Percentiles rank a stretch among this genome's conserved stretches.
phyloP scores from a whole-genome alignment of 2,329 filamentous ascomycete species.

The Colletotrichum godetiae region DNA sequence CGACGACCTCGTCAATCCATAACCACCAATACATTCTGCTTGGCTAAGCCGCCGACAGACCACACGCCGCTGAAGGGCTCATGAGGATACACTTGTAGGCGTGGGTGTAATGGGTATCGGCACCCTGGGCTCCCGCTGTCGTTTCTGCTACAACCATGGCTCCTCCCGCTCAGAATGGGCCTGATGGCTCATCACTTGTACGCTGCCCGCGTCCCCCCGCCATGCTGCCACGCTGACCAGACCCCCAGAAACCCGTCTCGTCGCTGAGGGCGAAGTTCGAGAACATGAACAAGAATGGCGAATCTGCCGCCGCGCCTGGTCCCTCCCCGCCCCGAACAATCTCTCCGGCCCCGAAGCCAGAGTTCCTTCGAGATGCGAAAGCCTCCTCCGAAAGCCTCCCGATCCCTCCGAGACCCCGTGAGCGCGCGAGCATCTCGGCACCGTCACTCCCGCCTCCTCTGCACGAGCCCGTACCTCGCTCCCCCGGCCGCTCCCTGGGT shows the following conservation, averaged over 20 bases:
- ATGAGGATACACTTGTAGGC: constrained; percentile 38
- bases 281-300: constrained; percentile 71
- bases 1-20: background rate
- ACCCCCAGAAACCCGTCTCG: constrained; percentile 78
- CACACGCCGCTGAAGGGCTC: constrained; percentile 33
- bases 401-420: constrained; percentile 40
- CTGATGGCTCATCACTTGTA: constrained; percentile 82
- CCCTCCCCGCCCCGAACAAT: constrained; percentile 45
- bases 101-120: constrained; percentile 50
- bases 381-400: constrained; percentile 50
- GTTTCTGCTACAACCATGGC: constrained; percentile 46
- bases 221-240: constrained; percentile 40
- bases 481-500: constrained; percentile 53
- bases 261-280: constrained; percentile 85
- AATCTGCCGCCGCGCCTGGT: constrained; percentile 43
- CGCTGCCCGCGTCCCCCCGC: constrained; percentile 43
- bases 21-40: background rate
- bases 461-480: constrained; percentile 36
- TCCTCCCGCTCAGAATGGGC: constrained; percentile 64
- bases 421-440: constrained; percentile 34
- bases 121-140: constrained; percentile 43
- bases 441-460: constrained; percentile 38
- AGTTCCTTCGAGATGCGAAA: constrained; percentile 53
- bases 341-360: constrained; percentile 55
- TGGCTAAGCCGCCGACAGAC: constrained; percentile 7